phyloP scores from a whole-genome alignment of 345 rosid species.

The Carallia brachiata region DNA sequence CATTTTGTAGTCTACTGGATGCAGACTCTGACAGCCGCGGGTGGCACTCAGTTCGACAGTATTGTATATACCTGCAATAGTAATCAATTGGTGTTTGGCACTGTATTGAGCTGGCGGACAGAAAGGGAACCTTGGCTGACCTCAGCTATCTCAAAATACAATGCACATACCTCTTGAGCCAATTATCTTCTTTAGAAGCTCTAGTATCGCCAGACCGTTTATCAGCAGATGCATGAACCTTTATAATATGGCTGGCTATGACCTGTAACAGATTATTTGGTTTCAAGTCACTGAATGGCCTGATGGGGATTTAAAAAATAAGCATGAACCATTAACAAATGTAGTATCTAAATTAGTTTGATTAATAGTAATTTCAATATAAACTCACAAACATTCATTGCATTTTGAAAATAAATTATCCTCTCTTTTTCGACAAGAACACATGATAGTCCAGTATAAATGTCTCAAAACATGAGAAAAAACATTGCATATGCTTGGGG shows the following conservation, averaged over 20 bases:
- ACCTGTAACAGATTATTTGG: conserved; percentile 44
- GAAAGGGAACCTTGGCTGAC: conserved; percentile 2
- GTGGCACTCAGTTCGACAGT: conserved; percentile 76
- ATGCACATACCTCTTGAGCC: conserved; percentile 74
- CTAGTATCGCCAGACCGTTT: conserved; percentile 46
- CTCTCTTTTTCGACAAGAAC: neutral
- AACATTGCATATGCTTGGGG: conserved; percentile 1
- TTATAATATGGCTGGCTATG: conserved; percentile 92
- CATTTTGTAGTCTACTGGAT: conserved; percentile 62
- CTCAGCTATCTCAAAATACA: neutral
- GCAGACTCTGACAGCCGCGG: conserved; percentile 85
- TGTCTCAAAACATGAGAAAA: neutral
- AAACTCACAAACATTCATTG: too few relatives aligned
- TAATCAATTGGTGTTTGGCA: conserved; percentile 20
- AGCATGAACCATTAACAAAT: neutral
- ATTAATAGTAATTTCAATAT: too few relatives aligned
- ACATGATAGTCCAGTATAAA: neutral
- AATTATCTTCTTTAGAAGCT: conserved; percentile 76
- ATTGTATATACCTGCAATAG: conserved; percentile 68
- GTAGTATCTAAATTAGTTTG: neutral
- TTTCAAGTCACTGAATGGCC: neutral
- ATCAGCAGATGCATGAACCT: conserved; percentile 88
- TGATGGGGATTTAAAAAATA: neutral
- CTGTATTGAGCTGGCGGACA: conserved; percentile 4
- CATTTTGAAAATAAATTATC: too few relatives aligned